These are phyloP conservation scores for Phytophthora tentaculata DNA, from an alignment of 352 stramenopile genomes.

Conservation along the genomic window DNA sequence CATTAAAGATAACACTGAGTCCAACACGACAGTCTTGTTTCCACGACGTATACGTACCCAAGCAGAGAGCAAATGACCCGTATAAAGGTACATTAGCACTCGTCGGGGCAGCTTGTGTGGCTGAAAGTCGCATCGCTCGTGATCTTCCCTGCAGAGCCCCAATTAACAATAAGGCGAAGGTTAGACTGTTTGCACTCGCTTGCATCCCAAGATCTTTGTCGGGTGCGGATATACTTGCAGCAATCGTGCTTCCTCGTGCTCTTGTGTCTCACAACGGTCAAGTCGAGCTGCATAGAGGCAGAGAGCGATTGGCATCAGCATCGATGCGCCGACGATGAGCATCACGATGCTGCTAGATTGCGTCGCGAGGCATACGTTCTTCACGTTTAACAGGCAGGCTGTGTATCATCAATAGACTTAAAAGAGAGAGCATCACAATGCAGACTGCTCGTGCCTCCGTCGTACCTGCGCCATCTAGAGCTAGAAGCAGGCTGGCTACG, in stretches of 20 bases:
- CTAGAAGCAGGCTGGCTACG: conserved; percentile 48
- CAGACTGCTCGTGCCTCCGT: background rate
- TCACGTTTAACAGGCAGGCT: conserved; percentile 51
- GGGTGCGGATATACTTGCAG: conserved; percentile 39
- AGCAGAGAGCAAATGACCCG: conserved; percentile 76
- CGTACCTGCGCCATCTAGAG: conserved; percentile 50
- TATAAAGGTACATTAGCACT: conserved; percentile 74
- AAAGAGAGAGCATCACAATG: background rate
- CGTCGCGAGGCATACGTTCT: conserved; percentile 46
- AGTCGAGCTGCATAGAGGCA: conserved; percentile 50
- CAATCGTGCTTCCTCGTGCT: conserved; percentile 40
- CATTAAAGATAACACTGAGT: background rate
- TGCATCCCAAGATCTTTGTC: background rate
- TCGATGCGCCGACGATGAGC: conserved; percentile 59
- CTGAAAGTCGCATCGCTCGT: conserved; percentile 1
- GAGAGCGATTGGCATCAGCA: conserved; percentile 49
- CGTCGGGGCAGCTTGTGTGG: conserved; percentile 32
- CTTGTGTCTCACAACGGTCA: conserved; percentile 32
- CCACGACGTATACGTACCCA: conserved; percentile 49
- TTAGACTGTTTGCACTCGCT: background rate
- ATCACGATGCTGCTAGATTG: conserved; percentile 66
- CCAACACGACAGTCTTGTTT: background rate
- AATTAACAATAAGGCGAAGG: background rate
- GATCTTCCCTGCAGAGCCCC: conserved; percentile 17
- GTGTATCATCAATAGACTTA: conserved; percentile 1